Evolutionary conservation across 225 moss, liverwort and hornwort genomes (phyloP).

Genomic region (Bryum argenteum): DNA sequence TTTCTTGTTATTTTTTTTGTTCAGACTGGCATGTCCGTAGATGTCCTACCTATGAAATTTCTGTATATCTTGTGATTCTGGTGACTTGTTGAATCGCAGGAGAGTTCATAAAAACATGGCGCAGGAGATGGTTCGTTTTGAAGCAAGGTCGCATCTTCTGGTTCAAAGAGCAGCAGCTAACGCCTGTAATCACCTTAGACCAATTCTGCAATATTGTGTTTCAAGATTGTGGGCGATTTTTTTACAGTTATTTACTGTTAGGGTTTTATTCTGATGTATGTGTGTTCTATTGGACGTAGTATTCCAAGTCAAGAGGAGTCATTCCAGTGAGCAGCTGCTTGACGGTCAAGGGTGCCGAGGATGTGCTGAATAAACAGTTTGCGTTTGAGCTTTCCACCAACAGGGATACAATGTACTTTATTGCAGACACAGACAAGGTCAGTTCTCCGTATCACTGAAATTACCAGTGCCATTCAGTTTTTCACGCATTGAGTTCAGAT

Average conservation of each 20-base stretch:
- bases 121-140: slow-evolving; percentile 92
- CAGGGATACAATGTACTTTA: slow-evolving; percentile 93
- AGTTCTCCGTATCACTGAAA: neutral
- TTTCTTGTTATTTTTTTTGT: slow-evolving; percentile 3
- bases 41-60: neutral
- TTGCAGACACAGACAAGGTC: slow-evolving; percentile 85
- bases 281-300: slow-evolving; percentile 31
- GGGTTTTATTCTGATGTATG: slow-evolving; percentile 12
- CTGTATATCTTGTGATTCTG: neutral
- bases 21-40: slow-evolving; percentile 8
- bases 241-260: neutral
- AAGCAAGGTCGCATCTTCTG: slow-evolving; percentile 93
- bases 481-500: neutral
- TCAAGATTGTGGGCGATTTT: neutral
- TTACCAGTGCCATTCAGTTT: neutral
- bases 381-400: slow-evolving; percentile 93
- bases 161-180: slow-evolving; percentile 79
- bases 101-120: slow-evolving; percentile 84
- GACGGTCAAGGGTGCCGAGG: slow-evolving; percentile 92
- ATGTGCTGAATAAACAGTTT: slow-evolving; percentile 75
- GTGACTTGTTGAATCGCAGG: slow-evolving; percentile 40
- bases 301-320: slow-evolving; percentile 80
- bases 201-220: neutral
- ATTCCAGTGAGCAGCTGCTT: slow-evolving; percentile 78
- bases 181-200: slow-evolving; percentile 33